Percentiles rank a stretch among this genome's conserved stretches.
These are phyloP conservation scores for Xylaria arbuscula DNA, from an alignment of 2,329 filamentous ascomycete genomes.

Conservation along the genomic window DNA sequence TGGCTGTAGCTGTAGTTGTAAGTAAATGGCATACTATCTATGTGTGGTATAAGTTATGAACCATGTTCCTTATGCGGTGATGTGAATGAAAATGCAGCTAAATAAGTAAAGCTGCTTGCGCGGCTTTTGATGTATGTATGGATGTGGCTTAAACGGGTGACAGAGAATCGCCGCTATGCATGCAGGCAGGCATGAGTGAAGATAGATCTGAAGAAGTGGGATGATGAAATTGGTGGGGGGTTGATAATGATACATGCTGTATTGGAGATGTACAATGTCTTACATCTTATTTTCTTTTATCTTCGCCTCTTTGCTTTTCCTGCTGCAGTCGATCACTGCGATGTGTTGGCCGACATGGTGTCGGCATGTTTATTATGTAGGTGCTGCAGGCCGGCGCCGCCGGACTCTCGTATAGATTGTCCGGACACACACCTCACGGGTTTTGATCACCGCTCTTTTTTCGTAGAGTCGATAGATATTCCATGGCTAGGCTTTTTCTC, in stretches of 20 bases:
- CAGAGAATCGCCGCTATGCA: too few species aligned
- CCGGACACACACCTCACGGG: slow-evolving; percentile 9
- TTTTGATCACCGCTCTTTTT: not conserved
- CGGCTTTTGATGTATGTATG: too few species aligned
- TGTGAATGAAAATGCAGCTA: too few species aligned
- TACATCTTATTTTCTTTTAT: not conserved
- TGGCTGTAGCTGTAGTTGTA: too few species aligned
- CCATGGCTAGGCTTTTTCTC: not conserved
- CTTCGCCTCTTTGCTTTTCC: not conserved
- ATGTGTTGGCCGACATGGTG: slow-evolving; percentile 7
- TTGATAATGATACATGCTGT: slow-evolving; percentile 1
- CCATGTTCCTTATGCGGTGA: too few species aligned
- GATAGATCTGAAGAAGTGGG: too few species aligned
- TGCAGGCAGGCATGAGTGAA: too few species aligned
- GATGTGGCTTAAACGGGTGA: too few species aligned
- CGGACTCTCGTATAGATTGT: slow-evolving; percentile 23
- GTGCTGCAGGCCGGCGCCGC: slow-evolving; percentile 16
- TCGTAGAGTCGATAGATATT: not conserved
- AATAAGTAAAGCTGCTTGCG: too few species aligned
- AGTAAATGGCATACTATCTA: too few species aligned
- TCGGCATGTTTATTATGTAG: not conserved
- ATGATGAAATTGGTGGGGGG: not conserved
- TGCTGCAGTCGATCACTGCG: not conserved
- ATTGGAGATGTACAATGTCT: slow-evolving; percentile 10
- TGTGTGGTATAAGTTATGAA: too few species aligned